Conservation (phyloP, 164 flowering plant species). For the Chloranthus sessilifolius region DNA sequence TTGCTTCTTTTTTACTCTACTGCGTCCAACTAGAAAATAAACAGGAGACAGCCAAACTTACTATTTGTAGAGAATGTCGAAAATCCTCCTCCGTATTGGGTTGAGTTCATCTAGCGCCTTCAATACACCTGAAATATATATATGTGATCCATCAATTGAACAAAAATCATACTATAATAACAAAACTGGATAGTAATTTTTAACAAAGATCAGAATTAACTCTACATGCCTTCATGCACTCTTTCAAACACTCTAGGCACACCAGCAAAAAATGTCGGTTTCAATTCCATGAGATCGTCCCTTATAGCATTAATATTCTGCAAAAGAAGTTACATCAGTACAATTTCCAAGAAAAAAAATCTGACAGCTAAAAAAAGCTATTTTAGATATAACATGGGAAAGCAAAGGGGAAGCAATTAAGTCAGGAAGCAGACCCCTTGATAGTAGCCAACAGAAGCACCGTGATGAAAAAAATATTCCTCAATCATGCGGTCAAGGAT, state of each 20-base stretch:
- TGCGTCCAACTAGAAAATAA: not conserved
- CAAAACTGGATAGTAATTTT: no score
- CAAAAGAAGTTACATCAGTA: conserved; percentile 8
- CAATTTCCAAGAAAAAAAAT: no score
- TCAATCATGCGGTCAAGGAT: conserved; percentile 91
- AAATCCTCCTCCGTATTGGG: conserved; percentile 58
- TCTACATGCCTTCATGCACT: conserved; percentile 69
- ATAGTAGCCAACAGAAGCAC: conserved; percentile 94
- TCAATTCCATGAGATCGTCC: conserved; percentile 85
- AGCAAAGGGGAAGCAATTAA: not conserved
- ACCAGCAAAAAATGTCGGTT: conserved; percentile 88
- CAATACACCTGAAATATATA: conserved; percentile 45
- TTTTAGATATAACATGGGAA: not conserved
- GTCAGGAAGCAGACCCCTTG: conserved; percentile 68
- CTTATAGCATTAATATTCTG: conserved; percentile 67
- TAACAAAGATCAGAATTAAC: conserved; percentile 1
- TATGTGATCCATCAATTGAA: conserved; percentile 3
- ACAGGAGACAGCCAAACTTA: conserved; percentile 26
- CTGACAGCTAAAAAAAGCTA: no score
- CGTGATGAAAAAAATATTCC: conserved; percentile 83
- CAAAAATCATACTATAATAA: not conserved
- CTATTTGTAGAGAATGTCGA: conserved; percentile 64
- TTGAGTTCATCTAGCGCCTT: conserved; percentile 61
- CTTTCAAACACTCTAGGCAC: conserved; percentile 91
- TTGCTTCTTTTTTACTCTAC: no score